Evolutionary conservation across 768 basidiomycete species (phyloP).

Genomic region (Boletellus emodensis): DNA sequence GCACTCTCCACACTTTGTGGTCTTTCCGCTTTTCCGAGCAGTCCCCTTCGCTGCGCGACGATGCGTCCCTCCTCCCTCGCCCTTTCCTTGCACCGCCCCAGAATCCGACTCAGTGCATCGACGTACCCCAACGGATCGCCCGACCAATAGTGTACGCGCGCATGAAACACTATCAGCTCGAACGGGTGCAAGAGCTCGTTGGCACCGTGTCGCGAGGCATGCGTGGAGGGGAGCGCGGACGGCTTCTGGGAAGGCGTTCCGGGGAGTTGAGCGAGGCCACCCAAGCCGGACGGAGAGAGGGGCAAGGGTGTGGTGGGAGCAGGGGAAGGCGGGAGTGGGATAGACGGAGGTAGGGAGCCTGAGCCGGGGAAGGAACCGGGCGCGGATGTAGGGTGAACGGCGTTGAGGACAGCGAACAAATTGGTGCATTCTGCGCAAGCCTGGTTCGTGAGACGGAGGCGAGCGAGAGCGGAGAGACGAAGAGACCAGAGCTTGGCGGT

Average conservation of each 20-base stretch:
- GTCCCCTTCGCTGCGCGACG: slow-evolving; percentile 12
- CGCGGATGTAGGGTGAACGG: slow-evolving; percentile 48
- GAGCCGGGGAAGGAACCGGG: slow-evolving; percentile 52
- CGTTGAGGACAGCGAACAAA: slow-evolving; percentile 66
- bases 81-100: slow-evolving; percentile 56
- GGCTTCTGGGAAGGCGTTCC: slow-evolving; percentile 21
- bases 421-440: slow-evolving; percentile 81
- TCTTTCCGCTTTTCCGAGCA: not conserved
- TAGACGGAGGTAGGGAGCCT: slow-evolving; percentile 2
- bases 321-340: slow-evolving; percentile 35
- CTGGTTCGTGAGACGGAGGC: slow-evolving; percentile 82
- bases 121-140: slow-evolving; percentile 78
- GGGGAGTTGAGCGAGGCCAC: slow-evolving; percentile 20
- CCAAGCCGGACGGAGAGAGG: slow-evolving; percentile 23
- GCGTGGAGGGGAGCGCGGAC: slow-evolving; percentile 3
- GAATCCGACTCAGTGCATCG: slow-evolving; percentile 63
- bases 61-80: slow-evolving; percentile 34
- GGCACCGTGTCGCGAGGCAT: not conserved
- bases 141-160: slow-evolving; percentile 76
- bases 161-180: slow-evolving; percentile 62
- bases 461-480: slow-evolving; percentile 72
- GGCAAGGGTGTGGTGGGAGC: not conserved
- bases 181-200: slow-evolving; percentile 35
- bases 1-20: not conserved
- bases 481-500: slow-evolving; percentile 74